These are phyloP conservation scores for Claviceps sp. DNA, from an alignment of 2,329 filamentous ascomycete species.

Conservation along the genomic window DNA sequence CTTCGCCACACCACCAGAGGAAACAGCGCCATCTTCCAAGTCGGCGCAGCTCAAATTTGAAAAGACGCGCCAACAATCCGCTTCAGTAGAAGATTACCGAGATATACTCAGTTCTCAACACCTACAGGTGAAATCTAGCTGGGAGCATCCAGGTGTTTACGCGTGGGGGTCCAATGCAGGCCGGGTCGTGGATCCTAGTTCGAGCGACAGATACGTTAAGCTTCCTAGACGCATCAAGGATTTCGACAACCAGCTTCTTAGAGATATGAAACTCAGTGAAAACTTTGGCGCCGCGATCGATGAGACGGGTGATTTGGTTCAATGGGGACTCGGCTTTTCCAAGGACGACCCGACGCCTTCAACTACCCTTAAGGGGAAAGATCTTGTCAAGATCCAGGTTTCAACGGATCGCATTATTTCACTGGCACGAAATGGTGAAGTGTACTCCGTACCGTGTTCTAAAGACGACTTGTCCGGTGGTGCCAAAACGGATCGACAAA, in stretches of 20 bases:
- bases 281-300: constrained; percentile 77
- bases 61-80: constrained; percentile 41
- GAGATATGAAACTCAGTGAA: constrained; percentile 75
- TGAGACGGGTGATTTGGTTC: constrained; percentile 76
- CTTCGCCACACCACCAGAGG: constrained; percentile 8
- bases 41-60: constrained; percentile 56
- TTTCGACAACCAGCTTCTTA: constrained; percentile 72
- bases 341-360: constrained; percentile 48
- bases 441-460: constrained; percentile 76
- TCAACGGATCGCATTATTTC: constrained; percentile 76
- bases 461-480: constrained; percentile 55
- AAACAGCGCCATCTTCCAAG: constrained; percentile 14
- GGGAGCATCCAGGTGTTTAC: constrained; percentile 76
- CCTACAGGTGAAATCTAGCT: constrained; percentile 72
- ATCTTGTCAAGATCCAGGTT: constrained; percentile 61
- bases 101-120: constrained; percentile 76
- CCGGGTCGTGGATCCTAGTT: constrained; percentile 73
- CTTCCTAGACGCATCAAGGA: constrained; percentile 63
- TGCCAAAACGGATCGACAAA: constrained; percentile 44
- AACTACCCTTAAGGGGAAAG: constrained; percentile 66
- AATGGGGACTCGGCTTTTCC: constrained; percentile 78
- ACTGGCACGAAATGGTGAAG: constrained; percentile 56
- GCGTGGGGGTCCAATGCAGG: constrained; percentile 85
- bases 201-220: constrained; percentile 65
- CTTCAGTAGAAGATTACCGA: constrained; percentile 57